Conservation (phyloP, 2,329 filamentous ascomycete genomes). For the Microdochium trichocladiopsis region DNA sequence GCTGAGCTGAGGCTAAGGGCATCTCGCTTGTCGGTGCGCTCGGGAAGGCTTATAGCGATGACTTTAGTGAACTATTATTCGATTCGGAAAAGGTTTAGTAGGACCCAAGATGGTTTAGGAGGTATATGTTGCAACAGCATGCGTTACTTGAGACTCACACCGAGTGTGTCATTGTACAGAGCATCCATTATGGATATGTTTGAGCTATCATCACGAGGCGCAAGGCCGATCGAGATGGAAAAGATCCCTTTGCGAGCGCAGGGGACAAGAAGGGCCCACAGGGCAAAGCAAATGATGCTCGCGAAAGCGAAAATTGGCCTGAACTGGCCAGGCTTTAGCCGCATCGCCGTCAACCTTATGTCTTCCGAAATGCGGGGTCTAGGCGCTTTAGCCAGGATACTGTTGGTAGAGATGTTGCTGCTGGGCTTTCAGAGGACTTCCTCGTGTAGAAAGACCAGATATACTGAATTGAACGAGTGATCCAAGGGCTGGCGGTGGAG, state of each 20-base stretch:
- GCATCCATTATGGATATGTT: background rate
- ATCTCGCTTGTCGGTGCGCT: conserved; percentile 41
- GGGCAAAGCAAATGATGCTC: background rate
- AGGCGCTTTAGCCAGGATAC: no score
- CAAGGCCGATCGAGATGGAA: background rate
- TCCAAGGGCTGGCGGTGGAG: background rate
- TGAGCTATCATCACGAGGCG: background rate
- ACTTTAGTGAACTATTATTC: conserved; percentile 17
- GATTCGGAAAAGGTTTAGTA: background rate
- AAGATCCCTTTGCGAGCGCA: background rate
- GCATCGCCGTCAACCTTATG: background rate
- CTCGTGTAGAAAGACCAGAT: background rate
- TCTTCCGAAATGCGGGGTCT: no score
- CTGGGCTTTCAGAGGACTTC: background rate
- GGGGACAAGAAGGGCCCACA: background rate
- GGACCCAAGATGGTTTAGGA: background rate
- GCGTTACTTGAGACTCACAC: background rate
- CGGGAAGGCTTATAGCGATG: no score
- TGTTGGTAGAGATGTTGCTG: no score
- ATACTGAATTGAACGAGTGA: background rate
- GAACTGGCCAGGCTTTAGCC: background rate
- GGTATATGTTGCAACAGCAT: background rate
- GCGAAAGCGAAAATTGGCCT: background rate
- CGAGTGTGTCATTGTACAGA: background rate
- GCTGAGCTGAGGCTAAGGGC: conserved; percentile 33